Base-by-base conservation (phyloP, 1,139 yeast species). In the Debaryomycetaceae sp. region DNA sequence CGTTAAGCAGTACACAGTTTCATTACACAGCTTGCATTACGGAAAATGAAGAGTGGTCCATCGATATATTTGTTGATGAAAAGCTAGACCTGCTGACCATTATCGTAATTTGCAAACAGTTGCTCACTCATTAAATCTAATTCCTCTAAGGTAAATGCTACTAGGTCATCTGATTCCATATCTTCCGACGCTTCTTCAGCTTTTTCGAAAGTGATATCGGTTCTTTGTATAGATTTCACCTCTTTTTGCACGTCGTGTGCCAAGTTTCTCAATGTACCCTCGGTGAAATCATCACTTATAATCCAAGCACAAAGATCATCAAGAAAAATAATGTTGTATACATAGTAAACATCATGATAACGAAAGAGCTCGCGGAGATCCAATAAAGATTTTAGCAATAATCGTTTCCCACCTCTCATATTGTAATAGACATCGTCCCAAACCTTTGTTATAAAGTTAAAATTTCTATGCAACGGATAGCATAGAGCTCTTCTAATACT, bases 271-370 rank as follows among this genome's bases (percentile, higher is more conserved):
- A 91, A 54, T 6, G 74, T 75, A 11, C 58, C 61, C 48, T 78
- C 83, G 36, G 63, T 60, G 23, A 84, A 74, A 36, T 65, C 67
- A 48, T 81, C 83, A 48, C 78, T 70, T 41, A 90, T 80, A 20
- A 87, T 61, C 96, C 96, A 93, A 5, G 86, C 72, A 45, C 89
- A 75, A 52, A 90, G 71, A 60, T 93, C 98, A 56, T 87, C 93
- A 9, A 91, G 57, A 74, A 90, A 76, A 1, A 91, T 77, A 56
- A 82, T 83, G 56, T 87, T 87, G 62, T 93, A 93, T 7, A 89
- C 91, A 57, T 87, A 87, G 60, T 90, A 90, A n/a, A 86, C 78
- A 53, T 91, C 97, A 57, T 87, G 93, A 54, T 69, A 84, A 46
- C 97, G 76, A 62, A 90, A 90, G n/a, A 86, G 65, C 56, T 86